phyloP scores from a whole-genome alignment of 2,329 filamentous ascomycete species.

The Ascochyta pisi region DNA sequence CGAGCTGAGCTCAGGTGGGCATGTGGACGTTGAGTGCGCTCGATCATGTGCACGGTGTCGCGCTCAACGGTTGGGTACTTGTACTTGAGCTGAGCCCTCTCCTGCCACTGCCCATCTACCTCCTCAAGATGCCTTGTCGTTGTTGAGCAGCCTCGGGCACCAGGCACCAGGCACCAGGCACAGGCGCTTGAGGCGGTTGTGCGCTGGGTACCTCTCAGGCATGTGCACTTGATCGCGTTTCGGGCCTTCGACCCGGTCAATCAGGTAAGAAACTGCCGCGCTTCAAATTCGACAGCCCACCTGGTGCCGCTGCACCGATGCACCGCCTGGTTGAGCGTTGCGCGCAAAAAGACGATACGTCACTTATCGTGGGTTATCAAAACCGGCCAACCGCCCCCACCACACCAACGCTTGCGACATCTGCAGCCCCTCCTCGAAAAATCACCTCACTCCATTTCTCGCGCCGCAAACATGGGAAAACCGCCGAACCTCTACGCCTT shows the following conservation, averaged over 20 bases:
- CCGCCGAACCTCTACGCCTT: slow-evolving; percentile 79
- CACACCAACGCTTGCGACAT: slow-evolving; percentile 12
- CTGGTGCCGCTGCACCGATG: not conserved
- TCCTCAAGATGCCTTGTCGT: slow-evolving; percentile 6
- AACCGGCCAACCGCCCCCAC: slow-evolving; percentile 4
- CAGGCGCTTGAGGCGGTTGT: slow-evolving; percentile 2
- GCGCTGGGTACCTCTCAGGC: not conserved
- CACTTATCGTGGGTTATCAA: slow-evolving; percentile 17
- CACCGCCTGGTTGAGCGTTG: slow-evolving; percentile 8
- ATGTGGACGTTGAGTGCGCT: slow-evolving; percentile 8
- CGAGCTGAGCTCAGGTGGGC: slow-evolving; percentile 13
- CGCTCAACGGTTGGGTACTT: slow-evolving; percentile 12
- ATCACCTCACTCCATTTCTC: slow-evolving; percentile 4
- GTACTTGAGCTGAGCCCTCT: slow-evolving; percentile 13
- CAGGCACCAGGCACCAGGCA: not conserved
- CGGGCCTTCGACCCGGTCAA: slow-evolving; percentile 5
- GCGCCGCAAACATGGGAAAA: slow-evolving; percentile 46
- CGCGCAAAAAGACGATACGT: slow-evolving; percentile 14
- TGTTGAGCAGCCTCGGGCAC: slow-evolving; percentile 9
- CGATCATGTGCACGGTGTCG: slow-evolving; percentile 19
- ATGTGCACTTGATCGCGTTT: not conserved
- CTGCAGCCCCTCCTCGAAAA: slow-evolving; percentile 11
- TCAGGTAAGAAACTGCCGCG: not conserved
- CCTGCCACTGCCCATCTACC: not conserved
- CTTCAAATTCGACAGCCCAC: not conserved